These are phyloP conservation scores for Mycena albidolilacea DNA, from an alignment of 768 basidiomycete species.

Conservation along the genomic window DNA sequence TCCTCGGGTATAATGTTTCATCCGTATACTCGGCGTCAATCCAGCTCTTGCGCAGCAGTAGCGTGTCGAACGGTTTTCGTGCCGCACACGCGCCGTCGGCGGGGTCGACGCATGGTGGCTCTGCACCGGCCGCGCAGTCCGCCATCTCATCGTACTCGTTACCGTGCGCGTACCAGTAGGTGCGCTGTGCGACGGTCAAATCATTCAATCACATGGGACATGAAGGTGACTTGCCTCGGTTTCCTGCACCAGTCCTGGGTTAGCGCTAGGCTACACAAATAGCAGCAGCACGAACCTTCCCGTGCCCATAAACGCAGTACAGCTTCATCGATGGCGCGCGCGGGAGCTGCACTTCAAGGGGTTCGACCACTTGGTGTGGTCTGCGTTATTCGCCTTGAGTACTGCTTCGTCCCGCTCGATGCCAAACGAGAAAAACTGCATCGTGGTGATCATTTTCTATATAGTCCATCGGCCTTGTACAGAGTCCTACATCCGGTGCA, in stretches of 20 bases:
- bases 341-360: too few relatives aligned
- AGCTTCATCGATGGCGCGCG: too few relatives aligned
- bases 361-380: slow-evolving; percentile 63
- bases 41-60: slow-evolving; percentile 74
- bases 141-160: slow-evolving; percentile 74
- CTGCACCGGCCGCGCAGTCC: slow-evolving; percentile 54
- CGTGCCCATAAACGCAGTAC: too few relatives aligned
- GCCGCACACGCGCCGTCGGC: slow-evolving; percentile 58
- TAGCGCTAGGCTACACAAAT: too few relatives aligned
- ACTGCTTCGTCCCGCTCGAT: slow-evolving; percentile 82
- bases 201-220: background rate
- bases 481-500: background rate
- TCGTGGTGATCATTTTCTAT: slow-evolving; percentile 85
- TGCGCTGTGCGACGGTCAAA: slow-evolving; percentile 64
- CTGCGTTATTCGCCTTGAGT: slow-evolving; percentile 71
- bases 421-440: slow-evolving; percentile 82
- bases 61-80: slow-evolving; percentile 67
- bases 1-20: slow-evolving; percentile 71
- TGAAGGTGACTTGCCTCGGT: too few relatives aligned
- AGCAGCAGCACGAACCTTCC: too few relatives aligned
- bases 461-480: slow-evolving; percentile 2
- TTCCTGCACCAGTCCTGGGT: too few relatives aligned
- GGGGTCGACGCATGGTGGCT: slow-evolving; percentile 60
- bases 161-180: slow-evolving; percentile 85
- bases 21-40: slow-evolving; percentile 90